phyloP scores from a whole-genome alignment of 441 rosid genomes.

The Pelargonium myrrhifolium region DNA sequence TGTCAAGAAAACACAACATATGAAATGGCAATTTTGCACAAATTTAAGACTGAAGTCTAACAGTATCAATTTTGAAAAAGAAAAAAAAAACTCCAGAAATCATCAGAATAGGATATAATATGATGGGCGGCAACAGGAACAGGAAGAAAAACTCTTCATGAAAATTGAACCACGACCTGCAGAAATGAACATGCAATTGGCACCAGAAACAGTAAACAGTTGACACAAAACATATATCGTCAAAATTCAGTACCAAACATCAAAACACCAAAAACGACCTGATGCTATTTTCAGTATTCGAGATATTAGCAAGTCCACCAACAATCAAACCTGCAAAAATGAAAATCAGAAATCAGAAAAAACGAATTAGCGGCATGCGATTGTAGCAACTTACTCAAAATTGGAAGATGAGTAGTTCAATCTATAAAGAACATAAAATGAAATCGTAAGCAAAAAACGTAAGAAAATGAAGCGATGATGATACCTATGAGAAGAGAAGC shows the following conservation, averaged over 20 bases:
- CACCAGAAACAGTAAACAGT: slow-evolving; percentile 8
- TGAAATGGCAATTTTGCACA: slow-evolving; percentile 12
- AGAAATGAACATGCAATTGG: background rate
- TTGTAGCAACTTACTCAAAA: background rate
- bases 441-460: no score
- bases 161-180: slow-evolving; percentile 96
- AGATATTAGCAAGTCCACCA: slow-evolving; percentile 87
- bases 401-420: background rate
- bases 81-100: background rate
- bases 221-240: background rate
- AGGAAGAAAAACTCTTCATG: slow-evolving; percentile 96
- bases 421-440: no score
- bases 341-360: background rate
- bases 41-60: background rate
- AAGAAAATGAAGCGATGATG: no score
- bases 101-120: slow-evolving; percentile 66
- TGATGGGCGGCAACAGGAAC: slow-evolving; percentile 89
- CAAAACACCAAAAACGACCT: slow-evolving; percentile 35
- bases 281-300: slow-evolving; percentile 81
- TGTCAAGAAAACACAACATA: slow-evolving; percentile 39
- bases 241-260: background rate
- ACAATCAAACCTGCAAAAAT: slow-evolving; percentile 62
- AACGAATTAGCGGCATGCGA: background rate
- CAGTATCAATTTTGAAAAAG: background rate
- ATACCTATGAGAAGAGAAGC: slow-evolving; percentile 97